Conservation (phyloP, 441 rosid species). For the Sinapis alba region DNA sequence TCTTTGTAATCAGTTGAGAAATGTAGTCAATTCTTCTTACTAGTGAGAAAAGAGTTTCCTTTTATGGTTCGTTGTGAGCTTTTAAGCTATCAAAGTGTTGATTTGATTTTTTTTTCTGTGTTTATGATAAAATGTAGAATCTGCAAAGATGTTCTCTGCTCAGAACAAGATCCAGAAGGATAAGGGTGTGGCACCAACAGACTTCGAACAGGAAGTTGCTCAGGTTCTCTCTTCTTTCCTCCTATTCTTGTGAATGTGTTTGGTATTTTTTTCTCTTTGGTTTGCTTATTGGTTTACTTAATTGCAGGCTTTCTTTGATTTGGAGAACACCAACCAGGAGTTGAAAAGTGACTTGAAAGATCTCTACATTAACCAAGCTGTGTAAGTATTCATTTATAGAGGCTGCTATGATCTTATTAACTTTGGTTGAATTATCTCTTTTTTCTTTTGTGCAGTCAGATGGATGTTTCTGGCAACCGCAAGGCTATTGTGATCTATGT, state of each 20-base stretch:
- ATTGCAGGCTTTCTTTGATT: slow-evolving; percentile 69
- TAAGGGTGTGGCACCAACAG: slow-evolving; percentile 65
- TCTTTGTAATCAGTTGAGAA: neutral
- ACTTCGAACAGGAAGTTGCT: slow-evolving; percentile 72
- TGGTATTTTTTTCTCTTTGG: neutral
- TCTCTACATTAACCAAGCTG: slow-evolving; percentile 68
- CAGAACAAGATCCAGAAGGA: slow-evolving; percentile 74
- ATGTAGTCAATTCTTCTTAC: neutral
- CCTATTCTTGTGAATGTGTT: neutral
- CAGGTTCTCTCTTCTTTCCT: slow-evolving; percentile 46
- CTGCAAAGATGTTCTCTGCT: slow-evolving; percentile 21
- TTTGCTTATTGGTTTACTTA: neutral
- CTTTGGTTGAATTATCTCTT: neutral
- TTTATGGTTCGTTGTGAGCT: neutral
- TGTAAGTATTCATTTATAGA: slow-evolving; percentile 40
- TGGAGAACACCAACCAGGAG: slow-evolving; percentile 78
- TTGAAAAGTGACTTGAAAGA: slow-evolving; percentile 78
- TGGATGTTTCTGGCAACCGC: slow-evolving; percentile 69
- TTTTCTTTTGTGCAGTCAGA: slow-evolving; percentile 48
- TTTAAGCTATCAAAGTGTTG: neutral
- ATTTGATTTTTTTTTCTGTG: neutral
- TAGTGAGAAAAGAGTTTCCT: neutral
- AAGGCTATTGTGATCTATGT: slow-evolving; percentile 44
- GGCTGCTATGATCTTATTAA: neutral
- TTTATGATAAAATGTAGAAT: slow-evolving; percentile 20